A percentile compares a stretch with the other conserved stretches of the same genome.
Evolutionary conservation across 2,329 filamentous ascomycete genomes (phyloP).

Genomic region (Stachybotrys chlorohalonatus): DNA sequence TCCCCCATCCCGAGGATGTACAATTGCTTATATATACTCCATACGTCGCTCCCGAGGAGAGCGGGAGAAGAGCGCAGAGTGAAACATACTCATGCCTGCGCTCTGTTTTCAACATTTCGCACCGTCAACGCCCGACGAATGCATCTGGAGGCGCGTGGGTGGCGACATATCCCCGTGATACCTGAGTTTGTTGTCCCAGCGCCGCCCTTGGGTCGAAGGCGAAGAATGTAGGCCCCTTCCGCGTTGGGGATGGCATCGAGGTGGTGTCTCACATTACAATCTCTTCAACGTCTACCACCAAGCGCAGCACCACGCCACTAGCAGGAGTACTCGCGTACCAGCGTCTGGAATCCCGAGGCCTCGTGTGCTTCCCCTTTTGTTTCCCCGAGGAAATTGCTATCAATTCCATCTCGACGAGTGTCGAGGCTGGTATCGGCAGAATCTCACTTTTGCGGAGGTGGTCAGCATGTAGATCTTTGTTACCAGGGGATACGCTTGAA

Average conservation of each 20-base stretch:
- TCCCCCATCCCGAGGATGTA: neutral
- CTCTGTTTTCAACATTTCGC: neutral
- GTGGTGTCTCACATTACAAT: neutral
- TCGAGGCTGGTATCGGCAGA: no score
- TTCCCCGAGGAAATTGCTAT: neutral
- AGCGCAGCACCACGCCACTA: neutral
- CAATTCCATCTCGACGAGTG: neutral
- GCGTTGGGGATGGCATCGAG: neutral
- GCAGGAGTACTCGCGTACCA: neutral
- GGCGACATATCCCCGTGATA: neutral
- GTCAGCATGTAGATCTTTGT: no score
- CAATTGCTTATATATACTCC: neutral
- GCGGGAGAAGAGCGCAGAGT: neutral
- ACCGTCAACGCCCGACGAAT: neutral
- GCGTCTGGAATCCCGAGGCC: neutral
- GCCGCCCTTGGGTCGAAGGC: neutral
- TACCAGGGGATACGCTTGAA: no score
- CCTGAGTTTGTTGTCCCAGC: neutral
- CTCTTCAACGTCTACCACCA: neutral
- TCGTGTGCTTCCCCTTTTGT: neutral
- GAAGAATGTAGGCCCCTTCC: neutral
- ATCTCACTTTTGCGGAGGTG: no score
- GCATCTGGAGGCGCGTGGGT: neutral
- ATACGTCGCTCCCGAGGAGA: no score
- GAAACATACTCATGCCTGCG: neutral